Conservation (phyloP, 495 filamentous ascomycete species). For the Penicillium nucicola region DNA sequence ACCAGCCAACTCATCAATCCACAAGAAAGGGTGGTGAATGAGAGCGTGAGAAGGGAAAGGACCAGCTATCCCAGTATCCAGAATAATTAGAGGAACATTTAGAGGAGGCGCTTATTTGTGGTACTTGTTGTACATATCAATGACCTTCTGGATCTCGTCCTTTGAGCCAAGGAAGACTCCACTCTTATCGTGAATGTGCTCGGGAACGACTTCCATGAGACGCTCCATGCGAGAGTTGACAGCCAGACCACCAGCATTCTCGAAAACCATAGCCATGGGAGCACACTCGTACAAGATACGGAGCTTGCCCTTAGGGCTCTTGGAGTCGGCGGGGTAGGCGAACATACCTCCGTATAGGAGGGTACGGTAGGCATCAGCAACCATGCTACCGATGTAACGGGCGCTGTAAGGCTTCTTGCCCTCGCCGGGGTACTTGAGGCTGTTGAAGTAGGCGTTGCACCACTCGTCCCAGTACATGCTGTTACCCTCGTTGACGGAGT, state of each 20-base stretch:
- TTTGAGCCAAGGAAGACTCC: slow-evolving; percentile 96
- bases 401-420: slow-evolving; percentile 89
- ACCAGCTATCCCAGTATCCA: background rate
- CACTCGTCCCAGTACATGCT: slow-evolving; percentile 91
- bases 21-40: background rate
- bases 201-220: slow-evolving; percentile 85
- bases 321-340: slow-evolving; percentile 95
- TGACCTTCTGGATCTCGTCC: slow-evolving; percentile 94
- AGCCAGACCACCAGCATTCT: slow-evolving; percentile 94
- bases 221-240: slow-evolving; percentile 84
- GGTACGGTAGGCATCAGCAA: slow-evolving; percentile 95
- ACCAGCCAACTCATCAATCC: background rate
- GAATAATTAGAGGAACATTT: background rate
- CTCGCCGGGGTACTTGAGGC: slow-evolving; percentile 71
- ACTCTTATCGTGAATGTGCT: slow-evolving; percentile 91
- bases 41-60: background rate
- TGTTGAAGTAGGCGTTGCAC: slow-evolving; percentile 83
- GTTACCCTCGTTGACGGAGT: slow-evolving; percentile 99
- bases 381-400: slow-evolving; percentile 96
- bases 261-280: slow-evolving; percentile 98
- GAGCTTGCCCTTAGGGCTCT: slow-evolving; percentile 97
- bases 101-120: slow-evolving; percentile 29
- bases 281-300: slow-evolving; percentile 98
- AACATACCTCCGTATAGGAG: slow-evolving; percentile 95
- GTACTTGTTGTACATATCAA: slow-evolving; percentile 53